Percentiles rank a stretch among this genome's conserved stretches.
Conservation (phyloP, 148 eudicot species). For the Nyssa sinensis region DNA sequence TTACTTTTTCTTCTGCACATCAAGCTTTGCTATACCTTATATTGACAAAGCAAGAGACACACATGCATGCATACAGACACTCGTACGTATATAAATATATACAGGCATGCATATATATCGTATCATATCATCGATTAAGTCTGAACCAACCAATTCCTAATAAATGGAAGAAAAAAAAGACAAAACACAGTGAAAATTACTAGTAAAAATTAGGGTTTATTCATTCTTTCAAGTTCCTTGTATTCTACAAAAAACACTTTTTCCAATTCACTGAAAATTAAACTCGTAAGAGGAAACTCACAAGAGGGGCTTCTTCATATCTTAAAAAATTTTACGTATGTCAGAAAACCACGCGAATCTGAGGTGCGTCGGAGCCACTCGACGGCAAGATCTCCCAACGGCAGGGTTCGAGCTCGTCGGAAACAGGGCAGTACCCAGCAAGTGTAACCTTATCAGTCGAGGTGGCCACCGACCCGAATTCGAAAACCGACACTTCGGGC, state of each 20-base stretch:
- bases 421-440: conserved; percentile 88
- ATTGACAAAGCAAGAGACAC: too few relatives aligned
- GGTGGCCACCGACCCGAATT: conserved; percentile 71
- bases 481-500: conserved; percentile 60
- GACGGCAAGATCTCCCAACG: conserved; percentile 87
- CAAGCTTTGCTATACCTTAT: too few relatives aligned
- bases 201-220: neutral
- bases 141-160: neutral
- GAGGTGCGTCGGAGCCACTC: conserved; percentile 58
- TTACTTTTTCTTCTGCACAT: too few relatives aligned
- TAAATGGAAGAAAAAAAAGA: too few relatives aligned
- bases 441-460: conserved; percentile 74
- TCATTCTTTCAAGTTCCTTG: neutral
- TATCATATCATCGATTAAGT: neutral
- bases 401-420: conserved; percentile 83
- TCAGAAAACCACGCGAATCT: conserved; percentile 72
- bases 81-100: neutral
- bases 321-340: neutral
- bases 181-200: too few relatives aligned
- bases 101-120: neutral
- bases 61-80: too few relatives aligned
- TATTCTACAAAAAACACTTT: neutral
- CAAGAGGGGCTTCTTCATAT: neutral
- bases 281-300: neutral
- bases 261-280: neutral